These are phyloP conservation scores for Corchorus olitorius DNA, from an alignment of 345 rosid genomes.

Conservation along the genomic window DNA sequence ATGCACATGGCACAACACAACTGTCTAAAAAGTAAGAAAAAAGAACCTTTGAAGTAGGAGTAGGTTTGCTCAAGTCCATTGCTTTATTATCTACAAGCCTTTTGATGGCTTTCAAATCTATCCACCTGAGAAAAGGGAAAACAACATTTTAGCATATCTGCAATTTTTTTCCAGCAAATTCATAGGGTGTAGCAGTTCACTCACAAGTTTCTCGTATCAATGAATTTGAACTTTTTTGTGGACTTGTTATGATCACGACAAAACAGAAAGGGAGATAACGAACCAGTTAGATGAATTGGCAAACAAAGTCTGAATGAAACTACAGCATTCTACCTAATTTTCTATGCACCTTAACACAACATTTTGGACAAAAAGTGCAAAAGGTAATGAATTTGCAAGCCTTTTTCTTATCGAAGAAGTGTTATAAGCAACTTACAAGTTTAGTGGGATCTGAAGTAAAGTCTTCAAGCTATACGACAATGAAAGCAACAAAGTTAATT, in stretches of 20 bases:
- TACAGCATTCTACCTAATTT: slow-evolving; percentile 2
- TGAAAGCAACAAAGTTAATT: slow-evolving; percentile 21
- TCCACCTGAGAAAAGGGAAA: slow-evolving; percentile 47
- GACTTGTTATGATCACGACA: slow-evolving; percentile 34
- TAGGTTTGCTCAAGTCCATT: slow-evolving; percentile 28
- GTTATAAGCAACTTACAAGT: slow-evolving; percentile 36
- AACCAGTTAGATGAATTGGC: slow-evolving; percentile 10
- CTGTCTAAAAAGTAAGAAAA: background rate
- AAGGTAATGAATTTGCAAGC: background rate
- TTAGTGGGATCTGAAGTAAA: slow-evolving; percentile 31
- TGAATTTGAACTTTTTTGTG: slow-evolving; percentile 44
- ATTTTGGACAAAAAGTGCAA: slow-evolving; percentile 1
- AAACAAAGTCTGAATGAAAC: slow-evolving; percentile 12
- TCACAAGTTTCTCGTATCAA: slow-evolving; percentile 55
- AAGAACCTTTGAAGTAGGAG: slow-evolving; percentile 35
- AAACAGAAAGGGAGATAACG: slow-evolving; percentile 17
- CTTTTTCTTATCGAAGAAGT: background rate
- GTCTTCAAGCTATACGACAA: slow-evolving; percentile 44
- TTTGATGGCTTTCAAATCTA: slow-evolving; percentile 48
- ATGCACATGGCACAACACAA: background rate
- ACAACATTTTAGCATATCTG: slow-evolving; percentile 16
- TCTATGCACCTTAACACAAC: background rate
- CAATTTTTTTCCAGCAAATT: background rate
- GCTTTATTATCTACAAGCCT: slow-evolving; percentile 49
- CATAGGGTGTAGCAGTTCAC: slow-evolving; percentile 26